Conservation (phyloP, 768 basidiomycete species). For the Serpula lacrymans region DNA sequence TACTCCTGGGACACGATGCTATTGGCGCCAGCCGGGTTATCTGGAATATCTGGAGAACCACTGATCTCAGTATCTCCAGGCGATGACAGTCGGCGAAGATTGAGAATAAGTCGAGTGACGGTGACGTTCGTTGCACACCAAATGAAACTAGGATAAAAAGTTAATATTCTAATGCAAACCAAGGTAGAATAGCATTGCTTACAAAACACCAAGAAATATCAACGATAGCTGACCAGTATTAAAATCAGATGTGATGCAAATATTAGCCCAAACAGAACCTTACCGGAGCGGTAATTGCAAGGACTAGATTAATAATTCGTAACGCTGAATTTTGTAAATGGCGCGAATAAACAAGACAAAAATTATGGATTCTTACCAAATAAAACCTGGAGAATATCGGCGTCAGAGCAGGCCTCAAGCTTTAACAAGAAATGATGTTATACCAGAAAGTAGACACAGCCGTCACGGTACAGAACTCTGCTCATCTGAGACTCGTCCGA, state of each 20-base stretch:
- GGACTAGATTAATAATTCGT: slow-evolving; percentile 17
- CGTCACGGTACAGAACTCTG: slow-evolving; percentile 25
- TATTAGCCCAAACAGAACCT: slow-evolving; percentile 6
- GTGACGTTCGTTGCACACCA: slow-evolving; percentile 34
- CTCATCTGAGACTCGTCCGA: slow-evolving; percentile 12
- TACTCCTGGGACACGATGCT: not conserved
- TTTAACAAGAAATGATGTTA: slow-evolving; percentile 1
- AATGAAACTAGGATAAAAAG: slow-evolving; percentile 28
- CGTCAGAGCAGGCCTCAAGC: slow-evolving; percentile 1
- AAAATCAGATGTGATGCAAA: not conserved
- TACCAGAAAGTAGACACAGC: slow-evolving; percentile 24
- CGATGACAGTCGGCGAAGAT: slow-evolving; percentile 21
- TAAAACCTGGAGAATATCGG: slow-evolving; percentile 14
- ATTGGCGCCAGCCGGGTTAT: not conserved
- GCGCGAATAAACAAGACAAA: no score
- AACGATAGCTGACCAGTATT: slow-evolving; percentile 13
- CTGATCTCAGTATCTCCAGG: not conserved
- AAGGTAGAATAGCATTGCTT: slow-evolving; percentile 1
- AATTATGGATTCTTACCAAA: slow-evolving; percentile 17
- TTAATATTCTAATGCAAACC: not conserved
- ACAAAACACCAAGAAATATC: slow-evolving; percentile 19
- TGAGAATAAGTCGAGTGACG: slow-evolving; percentile 30
- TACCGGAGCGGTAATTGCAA: slow-evolving; percentile 20
- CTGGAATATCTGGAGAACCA: not conserved
- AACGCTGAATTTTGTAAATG: slow-evolving; percentile 11